Base-by-base conservation (phyloP, 202 grass and related monocot genomes). In the Bolboschoenoplectus hybrid region DNA sequence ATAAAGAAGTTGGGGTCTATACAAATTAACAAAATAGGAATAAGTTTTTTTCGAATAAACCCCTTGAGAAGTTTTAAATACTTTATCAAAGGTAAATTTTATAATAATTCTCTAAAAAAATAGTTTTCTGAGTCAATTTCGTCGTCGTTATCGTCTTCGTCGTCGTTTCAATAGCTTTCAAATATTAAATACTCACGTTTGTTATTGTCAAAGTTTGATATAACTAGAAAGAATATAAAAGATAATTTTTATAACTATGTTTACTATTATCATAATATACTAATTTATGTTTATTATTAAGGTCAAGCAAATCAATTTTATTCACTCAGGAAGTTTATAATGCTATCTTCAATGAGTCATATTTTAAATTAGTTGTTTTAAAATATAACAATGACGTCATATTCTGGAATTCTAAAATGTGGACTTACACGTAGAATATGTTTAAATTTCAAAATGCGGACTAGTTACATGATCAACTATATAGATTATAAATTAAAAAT, bases 1-100 rank as follows among this genome's bases (percentile, higher is more conserved):
- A 63, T 78, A 47, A 58, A 66, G 39, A 81, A 81, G 61, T 80
- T 80, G 57, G 4, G 38, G 75, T 43, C 14, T 80, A 3, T 5
- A 47, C n/a, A 47, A 49, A 10, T 36, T 73, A 20, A 17, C 7
- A 71, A 26, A 26, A 47, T 73, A 26, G 26, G 26, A 26, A 26
- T 26, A 26, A 26, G 0, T 11, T 3, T 60, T 79, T 58, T n/a
- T 0, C 34, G 2, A 9, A n/a, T 9, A 12, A 16, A 55, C 13
- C 75, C 75, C 50, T 79, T 16, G 1, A 39, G 53, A 76, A 2
- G 20, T 76, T 76, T 34, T 13, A 75, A 75, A 26, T 67, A 4
- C 3, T 7, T 16, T 4, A 3, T 67, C 36, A 6, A 9, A 40
- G 0, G 12, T 5, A 14, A 9, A 40, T 40, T 41, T 40, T 41